Conservation (phyloP, 306 rosid species). For the Castanea crenata region DNA sequence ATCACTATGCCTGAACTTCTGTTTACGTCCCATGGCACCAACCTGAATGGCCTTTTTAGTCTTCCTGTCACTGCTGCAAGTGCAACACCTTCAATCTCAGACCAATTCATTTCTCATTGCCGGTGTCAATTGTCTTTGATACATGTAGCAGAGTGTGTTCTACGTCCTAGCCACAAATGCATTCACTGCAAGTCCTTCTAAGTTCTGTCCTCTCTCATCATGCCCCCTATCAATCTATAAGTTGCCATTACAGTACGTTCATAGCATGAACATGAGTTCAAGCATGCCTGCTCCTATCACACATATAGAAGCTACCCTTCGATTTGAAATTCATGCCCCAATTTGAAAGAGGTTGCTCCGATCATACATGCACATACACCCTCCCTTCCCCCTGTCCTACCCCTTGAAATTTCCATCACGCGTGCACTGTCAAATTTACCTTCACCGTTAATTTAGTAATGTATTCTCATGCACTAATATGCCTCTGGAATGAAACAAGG, state of each 20-base stretch:
- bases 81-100: background rate
- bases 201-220: background rate
- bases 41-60: background rate
- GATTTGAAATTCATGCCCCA: background rate
- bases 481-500: background rate
- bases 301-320: background rate
- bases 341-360: background rate
- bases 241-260: no score
- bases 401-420: background rate
- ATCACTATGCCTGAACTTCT: background rate
- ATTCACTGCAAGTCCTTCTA: background rate
- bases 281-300: no score
- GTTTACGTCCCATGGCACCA: background rate
- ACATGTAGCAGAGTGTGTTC: background rate
- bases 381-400: background rate
- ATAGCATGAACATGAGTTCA: no score
- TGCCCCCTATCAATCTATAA: no score
- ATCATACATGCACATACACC: background rate
- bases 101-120: background rate
- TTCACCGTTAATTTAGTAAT: background rate
- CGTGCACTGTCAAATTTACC: background rate
- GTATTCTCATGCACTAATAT: background rate
- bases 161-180: background rate
- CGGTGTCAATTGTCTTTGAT: background rate
- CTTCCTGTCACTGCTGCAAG: background rate